Conservation (phyloP, 352 stramenopile species). For the Phytophthora uliginosa region DNA sequence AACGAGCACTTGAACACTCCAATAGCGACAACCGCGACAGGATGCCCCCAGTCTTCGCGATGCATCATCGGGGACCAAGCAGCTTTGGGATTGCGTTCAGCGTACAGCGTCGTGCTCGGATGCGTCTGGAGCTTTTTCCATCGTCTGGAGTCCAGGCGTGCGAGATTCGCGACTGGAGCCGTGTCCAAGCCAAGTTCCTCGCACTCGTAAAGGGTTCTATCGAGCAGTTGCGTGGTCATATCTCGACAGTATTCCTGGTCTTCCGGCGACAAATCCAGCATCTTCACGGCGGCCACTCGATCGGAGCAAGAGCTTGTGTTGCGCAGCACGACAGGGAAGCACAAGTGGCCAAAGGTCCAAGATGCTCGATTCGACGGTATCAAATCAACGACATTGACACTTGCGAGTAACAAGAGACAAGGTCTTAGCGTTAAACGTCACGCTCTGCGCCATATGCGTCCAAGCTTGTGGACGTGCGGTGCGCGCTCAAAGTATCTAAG, state of each 20-base stretch:
- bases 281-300: conserved; percentile 13
- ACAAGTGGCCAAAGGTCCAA: conserved; percentile 17
- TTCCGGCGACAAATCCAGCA: conserved; percentile 23
- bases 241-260: conserved; percentile 28
- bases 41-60: conserved; percentile 25
- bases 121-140: conserved; percentile 39
- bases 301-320: conserved; percentile 4
- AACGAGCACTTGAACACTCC: conserved; percentile 26
- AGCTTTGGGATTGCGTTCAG: conserved; percentile 22
- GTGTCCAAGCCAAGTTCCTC: conserved; percentile 26
- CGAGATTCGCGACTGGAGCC: not conserved
- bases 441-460: not conserved
- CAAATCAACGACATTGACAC: not conserved
- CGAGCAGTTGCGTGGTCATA: conserved; percentile 28
- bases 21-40: conserved; percentile 22
- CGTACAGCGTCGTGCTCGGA: conserved; percentile 25
- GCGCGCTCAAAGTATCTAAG: not conserved
- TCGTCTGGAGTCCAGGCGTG: conserved; percentile 24
- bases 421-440: not conserved
- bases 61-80: conserved; percentile 28
- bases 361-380: conserved; percentile 10
- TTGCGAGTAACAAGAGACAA: not conserved
- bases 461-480: not conserved
- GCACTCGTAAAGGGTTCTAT: conserved; percentile 32
- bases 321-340: not conserved